Conservation (phyloP, 2,329 filamentous ascomycete genomes). For the Cadophora sp. region DNA sequence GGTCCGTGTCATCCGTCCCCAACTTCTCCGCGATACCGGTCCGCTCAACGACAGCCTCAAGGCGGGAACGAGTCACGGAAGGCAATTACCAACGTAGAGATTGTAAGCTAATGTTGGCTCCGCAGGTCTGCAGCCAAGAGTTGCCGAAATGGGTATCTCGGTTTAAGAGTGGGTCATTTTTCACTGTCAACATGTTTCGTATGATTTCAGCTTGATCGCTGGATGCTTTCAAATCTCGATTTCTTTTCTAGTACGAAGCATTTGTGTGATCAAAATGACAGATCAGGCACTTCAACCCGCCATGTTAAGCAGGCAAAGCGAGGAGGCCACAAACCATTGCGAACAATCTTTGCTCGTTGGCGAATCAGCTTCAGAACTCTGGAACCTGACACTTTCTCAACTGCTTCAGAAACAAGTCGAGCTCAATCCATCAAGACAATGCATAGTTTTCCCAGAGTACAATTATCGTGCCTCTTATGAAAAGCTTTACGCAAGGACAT, state of each 20-base stretch:
- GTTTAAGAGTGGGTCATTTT: not conserved
- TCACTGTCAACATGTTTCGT: not conserved
- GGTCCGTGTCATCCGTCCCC: constrained; percentile 9
- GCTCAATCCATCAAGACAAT: constrained; percentile 60
- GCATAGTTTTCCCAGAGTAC: constrained; percentile 48
- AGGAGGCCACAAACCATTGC: too few species aligned
- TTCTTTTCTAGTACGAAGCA: not conserved
- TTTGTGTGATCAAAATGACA: not conserved
- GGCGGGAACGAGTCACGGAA: not conserved
- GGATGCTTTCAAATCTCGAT: not conserved
- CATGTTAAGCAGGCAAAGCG: not conserved
- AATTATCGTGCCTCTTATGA: constrained; percentile 44
- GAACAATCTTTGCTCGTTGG: constrained; percentile 12
- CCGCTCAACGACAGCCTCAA: not conserved
- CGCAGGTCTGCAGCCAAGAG: not conserved
- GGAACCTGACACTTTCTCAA: constrained; percentile 75
- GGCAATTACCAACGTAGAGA: not conserved
- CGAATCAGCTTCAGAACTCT: not conserved
- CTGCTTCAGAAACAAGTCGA: constrained; percentile 74
- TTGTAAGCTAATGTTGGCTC: not conserved
- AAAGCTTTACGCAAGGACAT: constrained; percentile 47
- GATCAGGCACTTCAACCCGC: not conserved
- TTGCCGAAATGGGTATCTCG: not conserved
- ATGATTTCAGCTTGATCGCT: not conserved
- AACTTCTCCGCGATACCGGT: not conserved